Percentiles rank a stretch among this genome's conserved stretches.
These are phyloP conservation scores for Lactarius sp. DNA, from an alignment of 768 basidiomycete species.

Conservation along the genomic window DNA sequence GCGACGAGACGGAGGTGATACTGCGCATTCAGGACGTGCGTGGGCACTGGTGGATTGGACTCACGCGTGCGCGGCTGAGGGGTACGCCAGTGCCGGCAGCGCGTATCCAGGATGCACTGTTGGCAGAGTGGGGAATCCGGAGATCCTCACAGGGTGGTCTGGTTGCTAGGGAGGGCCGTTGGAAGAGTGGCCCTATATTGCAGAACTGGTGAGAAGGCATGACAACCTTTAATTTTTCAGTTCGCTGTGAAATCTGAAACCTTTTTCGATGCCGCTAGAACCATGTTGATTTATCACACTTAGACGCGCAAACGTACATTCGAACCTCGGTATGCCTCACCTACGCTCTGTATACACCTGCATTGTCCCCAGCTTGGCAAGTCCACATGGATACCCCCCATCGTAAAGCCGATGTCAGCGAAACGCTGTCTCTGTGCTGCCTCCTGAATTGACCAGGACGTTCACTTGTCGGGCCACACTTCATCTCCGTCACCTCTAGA, in stretches of 20 bases:
- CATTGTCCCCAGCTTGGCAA: not conserved
- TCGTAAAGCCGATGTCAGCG: conserved; percentile 5
- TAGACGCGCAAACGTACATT: not conserved
- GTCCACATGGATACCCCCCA: not conserved
- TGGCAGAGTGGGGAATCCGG: conserved; percentile 22
- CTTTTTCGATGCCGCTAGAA: not conserved
- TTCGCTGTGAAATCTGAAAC: not conserved
- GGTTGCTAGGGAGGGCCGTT: conserved; percentile 5
- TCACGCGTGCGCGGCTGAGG: conserved; percentile 16
- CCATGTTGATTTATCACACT: not conserved
- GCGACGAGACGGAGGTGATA: conserved; percentile 24
- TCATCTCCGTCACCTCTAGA: not conserved
- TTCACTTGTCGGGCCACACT: not conserved
- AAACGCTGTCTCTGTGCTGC: not conserved
- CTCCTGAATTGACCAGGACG: not conserved
- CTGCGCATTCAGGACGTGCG: conserved; percentile 22
- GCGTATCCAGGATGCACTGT: conserved; percentile 18
- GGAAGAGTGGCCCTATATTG: conserved; percentile 20
- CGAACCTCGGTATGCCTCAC: not conserved
- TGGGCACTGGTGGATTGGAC: conserved; percentile 27
- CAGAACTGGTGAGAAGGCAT: conserved; percentile 7
- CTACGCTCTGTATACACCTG: not conserved
- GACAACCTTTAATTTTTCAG: not conserved
- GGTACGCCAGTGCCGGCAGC: conserved; percentile 7
- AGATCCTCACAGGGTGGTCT: not conserved